Evolutionary conservation across 2,329 filamentous ascomycete genomes (phyloP).

Genomic region (Peltaster fructicola): DNA sequence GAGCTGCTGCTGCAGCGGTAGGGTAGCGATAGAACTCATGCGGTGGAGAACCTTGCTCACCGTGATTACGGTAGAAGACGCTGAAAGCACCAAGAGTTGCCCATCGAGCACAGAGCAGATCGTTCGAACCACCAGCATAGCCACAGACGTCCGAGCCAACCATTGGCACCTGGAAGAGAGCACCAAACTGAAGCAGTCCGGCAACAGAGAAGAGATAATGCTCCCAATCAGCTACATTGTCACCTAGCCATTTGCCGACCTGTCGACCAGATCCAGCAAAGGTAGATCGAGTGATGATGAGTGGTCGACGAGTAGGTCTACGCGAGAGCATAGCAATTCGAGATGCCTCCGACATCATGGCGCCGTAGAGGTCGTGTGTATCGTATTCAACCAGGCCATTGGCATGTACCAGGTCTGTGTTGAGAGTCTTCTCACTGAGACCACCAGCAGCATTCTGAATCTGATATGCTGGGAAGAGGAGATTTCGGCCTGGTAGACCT

Average conservation of each 20-base stretch:
- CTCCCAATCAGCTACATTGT: slow-evolving; percentile 30
- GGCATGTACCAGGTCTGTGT: slow-evolving; percentile 49
- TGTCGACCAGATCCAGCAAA: slow-evolving; percentile 52
- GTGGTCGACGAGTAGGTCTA: slow-evolving; percentile 44
- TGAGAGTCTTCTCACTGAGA: slow-evolving; percentile 33
- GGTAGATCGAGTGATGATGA: slow-evolving; percentile 60
- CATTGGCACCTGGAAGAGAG: slow-evolving; percentile 31
- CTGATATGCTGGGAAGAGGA: slow-evolving; percentile 46
- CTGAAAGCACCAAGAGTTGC: slow-evolving; percentile 54
- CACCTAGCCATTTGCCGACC: slow-evolving; percentile 44
- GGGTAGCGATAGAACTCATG: slow-evolving; percentile 63
- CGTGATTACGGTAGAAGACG: slow-evolving; percentile 63
- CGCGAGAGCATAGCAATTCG: slow-evolving; percentile 48
- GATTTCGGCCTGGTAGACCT: slow-evolving; percentile 44
- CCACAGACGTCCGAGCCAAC: slow-evolving; percentile 54
- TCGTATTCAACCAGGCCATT: slow-evolving; percentile 55
- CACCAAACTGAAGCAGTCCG: slow-evolving; percentile 28
- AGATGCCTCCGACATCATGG: slow-evolving; percentile 53
- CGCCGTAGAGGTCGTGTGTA: slow-evolving; percentile 60
- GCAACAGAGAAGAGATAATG: slow-evolving; percentile 26
- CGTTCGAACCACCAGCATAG: slow-evolving; percentile 48
- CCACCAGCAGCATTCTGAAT: slow-evolving; percentile 43
- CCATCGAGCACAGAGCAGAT: slow-evolving; percentile 60
- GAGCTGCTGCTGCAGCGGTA: slow-evolving; percentile 43
- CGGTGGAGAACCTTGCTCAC: slow-evolving; percentile 30